Conservation (phyloP, 2,329 filamentous ascomycete species). For the Fusarium pseudocircinatum region DNA sequence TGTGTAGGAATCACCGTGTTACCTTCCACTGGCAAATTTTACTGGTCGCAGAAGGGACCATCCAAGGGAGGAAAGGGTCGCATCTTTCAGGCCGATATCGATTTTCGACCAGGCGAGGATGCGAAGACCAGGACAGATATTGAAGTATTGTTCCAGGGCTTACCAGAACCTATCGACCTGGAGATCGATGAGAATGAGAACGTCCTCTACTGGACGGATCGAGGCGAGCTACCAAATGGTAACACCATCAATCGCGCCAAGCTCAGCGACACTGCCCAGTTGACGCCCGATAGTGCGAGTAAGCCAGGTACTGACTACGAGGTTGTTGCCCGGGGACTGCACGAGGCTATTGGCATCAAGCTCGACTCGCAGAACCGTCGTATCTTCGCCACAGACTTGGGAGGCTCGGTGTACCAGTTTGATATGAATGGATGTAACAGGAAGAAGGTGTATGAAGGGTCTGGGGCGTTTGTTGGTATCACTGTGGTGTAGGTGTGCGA, state of each 20-base stretch:
- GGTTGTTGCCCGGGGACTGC: not conserved
- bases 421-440: not conserved
- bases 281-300: fast-evolving
- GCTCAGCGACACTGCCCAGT: fast-evolving
- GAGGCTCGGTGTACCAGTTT: slow-evolving; percentile 4
- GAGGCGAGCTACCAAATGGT: not conserved
- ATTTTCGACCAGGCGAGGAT: not conserved
- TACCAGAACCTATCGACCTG: not conserved
- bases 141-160: not conserved
- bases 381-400: not conserved
- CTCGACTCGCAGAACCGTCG: fast-evolving
- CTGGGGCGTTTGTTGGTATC: not conserved
- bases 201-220: not conserved
- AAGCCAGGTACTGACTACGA: not conserved
- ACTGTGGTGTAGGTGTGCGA: not conserved
- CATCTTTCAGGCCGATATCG: not conserved
- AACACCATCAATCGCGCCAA: not conserved
- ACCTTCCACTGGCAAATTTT: not conserved
- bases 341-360: not conserved
- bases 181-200: not conserved
- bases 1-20: not conserved
- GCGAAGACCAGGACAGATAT: not conserved
- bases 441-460: not conserved
- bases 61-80: not conserved
- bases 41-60: slow-evolving; percentile 1